These are phyloP conservation scores for Leptographium wingfieldii DNA, from an alignment of 2,329 filamentous ascomycete genomes.

Conservation along the genomic window DNA sequence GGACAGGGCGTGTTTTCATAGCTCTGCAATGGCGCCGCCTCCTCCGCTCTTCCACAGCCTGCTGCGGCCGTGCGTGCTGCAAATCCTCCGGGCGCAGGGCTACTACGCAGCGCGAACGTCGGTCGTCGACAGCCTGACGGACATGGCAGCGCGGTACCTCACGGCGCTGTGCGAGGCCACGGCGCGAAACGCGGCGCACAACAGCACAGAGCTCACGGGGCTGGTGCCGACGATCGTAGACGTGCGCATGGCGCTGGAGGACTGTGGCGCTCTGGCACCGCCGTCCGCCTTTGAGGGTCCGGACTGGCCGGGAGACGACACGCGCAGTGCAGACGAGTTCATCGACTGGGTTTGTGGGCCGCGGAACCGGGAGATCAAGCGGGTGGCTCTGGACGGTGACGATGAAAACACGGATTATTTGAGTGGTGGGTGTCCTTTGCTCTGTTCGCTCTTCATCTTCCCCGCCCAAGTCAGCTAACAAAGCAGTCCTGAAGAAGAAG, in stretches of 20 bases:
- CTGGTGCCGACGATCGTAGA: constrained; percentile 58
- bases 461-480: neutral
- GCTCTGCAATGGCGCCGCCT: constrained; percentile 27
- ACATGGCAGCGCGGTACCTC: constrained; percentile 74
- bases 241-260: constrained; percentile 73
- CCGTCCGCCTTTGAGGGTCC: constrained; percentile 57
- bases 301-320: constrained; percentile 56
- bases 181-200: constrained; percentile 56
- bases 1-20: neutral
- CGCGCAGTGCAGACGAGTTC: constrained; percentile 65
- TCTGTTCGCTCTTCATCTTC: neutral
- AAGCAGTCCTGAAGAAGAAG: constrained; percentile 71
- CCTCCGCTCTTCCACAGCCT: constrained; percentile 55
- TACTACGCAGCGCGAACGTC: constrained; percentile 73
- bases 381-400: constrained; percentile 62
- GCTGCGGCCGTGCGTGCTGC: constrained; percentile 74
- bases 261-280: constrained; percentile 63
- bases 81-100: constrained; percentile 82
- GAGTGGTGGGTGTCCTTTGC: constrained; percentile 34
- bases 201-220: constrained; percentile 52
- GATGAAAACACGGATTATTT: constrained; percentile 57
- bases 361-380: constrained; percentile 65
- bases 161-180: constrained; percentile 60
- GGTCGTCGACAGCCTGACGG: constrained; percentile 77
- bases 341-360: constrained; percentile 65